Evolutionary conservation across 345 rosid species (phyloP).

Genomic region (Limnanthes douglasii): DNA sequence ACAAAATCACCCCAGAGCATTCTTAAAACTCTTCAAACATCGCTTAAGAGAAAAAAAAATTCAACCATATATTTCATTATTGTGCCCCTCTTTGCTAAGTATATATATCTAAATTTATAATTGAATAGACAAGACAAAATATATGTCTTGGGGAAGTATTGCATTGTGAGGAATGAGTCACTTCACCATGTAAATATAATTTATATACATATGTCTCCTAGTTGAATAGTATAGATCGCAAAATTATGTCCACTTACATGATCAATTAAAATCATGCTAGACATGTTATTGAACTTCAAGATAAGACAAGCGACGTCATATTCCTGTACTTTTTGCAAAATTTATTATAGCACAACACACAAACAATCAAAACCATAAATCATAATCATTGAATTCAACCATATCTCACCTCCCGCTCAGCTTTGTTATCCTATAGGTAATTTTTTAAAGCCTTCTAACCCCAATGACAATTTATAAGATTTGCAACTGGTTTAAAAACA

Average conservation of each 20-base stretch:
- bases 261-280: slow-evolving; percentile 73
- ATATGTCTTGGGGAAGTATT: slow-evolving; percentile 46
- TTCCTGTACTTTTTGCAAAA: slow-evolving; percentile 42
- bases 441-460: slow-evolving; percentile 88
- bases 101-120: no score
- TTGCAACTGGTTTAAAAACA: slow-evolving; percentile 71
- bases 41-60: no score
- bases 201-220: background rate
- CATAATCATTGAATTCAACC: background rate
- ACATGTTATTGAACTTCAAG: slow-evolving; percentile 36
- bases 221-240: background rate
- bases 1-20: no score
- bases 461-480: slow-evolving; percentile 74
- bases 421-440: slow-evolving; percentile 58
- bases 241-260: slow-evolving; percentile 32
- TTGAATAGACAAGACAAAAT: no score
- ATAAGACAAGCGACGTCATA: slow-evolving; percentile 73
- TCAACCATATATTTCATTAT: no score
- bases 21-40: no score
- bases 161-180: slow-evolving; percentile 62
- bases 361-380: background rate
- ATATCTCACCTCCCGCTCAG: slow-evolving; percentile 64
- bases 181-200: slow-evolving; percentile 62
- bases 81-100: no score
- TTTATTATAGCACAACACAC: background rate